Evolutionary conservation across 352 stramenopile species (phyloP), one percentile per base, ranked within the genome.

Genomic region (Aphanomyces invadans): DNA sequence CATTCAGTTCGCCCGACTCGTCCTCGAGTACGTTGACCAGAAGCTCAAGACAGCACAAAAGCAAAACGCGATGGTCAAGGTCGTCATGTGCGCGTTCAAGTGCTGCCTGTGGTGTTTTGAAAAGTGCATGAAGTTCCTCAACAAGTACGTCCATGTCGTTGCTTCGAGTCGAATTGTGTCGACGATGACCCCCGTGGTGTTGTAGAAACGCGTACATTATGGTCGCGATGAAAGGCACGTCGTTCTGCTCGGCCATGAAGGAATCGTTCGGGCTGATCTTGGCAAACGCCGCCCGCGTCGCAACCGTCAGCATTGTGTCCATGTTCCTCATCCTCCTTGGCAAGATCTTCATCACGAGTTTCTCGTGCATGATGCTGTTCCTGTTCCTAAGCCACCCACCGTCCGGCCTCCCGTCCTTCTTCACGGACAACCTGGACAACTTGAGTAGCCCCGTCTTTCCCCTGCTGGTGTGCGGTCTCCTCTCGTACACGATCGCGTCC

Each of bases 251-350:
- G 36, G 86, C 88, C 31, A 93, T 96, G 69, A 96, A 95, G 48
- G 83, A 95, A 71, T 94, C 94, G 44, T 99, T 99, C 74, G 92
- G 94, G 64, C 79, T 99, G 38, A 91, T 99, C 31, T 76, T 98
- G 39, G 85, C 92, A 33, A 99, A 99, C 78, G 88, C 96, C 26
- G 78, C 84, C 51, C 85, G 93, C 7, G 88, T 98, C 51, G 83
- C 83, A 29, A 91, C 84, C 4, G 85, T 95, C 57, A 89, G 77
- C 62, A 80, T 93, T 71, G 76, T 95, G 69, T 80, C 84, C 25
- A 76, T 74, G 23, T 88, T 97, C 73, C 79, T 96, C 23, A 79
- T 96, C 71, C 67, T 88, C 49, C 67, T 96, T n/a, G 89, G 86
- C 67, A 96, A 96, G 71, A 64, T 96, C 29, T 88, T 89, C 70